Evolutionary conservation across 305 asterid species (phyloP).

Genomic region (Fraxinus angustifolia): DNA sequence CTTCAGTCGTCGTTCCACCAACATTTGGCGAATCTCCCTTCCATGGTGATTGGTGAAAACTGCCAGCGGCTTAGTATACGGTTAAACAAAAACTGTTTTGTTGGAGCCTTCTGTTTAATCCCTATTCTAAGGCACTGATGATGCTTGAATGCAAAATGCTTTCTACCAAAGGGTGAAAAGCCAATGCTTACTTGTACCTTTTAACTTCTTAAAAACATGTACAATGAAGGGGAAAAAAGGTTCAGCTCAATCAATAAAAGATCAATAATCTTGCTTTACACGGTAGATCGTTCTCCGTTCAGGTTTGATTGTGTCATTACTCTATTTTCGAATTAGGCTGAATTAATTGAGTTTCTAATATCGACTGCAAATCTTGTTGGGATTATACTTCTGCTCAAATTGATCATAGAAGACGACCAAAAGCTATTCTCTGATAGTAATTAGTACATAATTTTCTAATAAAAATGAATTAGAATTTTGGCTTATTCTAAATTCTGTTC

Average conservation of each 20-base stretch:
- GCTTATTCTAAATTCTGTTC: background rate
- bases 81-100: background rate
- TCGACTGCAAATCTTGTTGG: background rate
- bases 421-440: background rate
- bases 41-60: conserved; percentile 28
- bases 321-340: background rate
- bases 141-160: conserved; percentile 4
- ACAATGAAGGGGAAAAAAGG: conserved; percentile 11
- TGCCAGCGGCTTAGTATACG: background rate
- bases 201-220: conserved; percentile 16
- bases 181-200: conserved; percentile 11
- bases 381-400: background rate
- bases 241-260: conserved; percentile 1
- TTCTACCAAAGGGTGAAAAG: conserved; percentile 30
- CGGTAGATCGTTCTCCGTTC: background rate
- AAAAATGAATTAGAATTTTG: background rate
- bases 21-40: conserved; percentile 52
- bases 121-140: background rate
- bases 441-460: background rate
- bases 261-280: background rate
- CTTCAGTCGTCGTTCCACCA: conserved; percentile 76
- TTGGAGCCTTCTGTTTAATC: background rate
- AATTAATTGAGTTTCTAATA: background rate
- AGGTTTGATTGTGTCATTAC: background rate
- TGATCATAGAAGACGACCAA: background rate